Conservation (phyloP, 2,329 filamentous ascomycete species). For the Albifimbria verrucaria region DNA sequence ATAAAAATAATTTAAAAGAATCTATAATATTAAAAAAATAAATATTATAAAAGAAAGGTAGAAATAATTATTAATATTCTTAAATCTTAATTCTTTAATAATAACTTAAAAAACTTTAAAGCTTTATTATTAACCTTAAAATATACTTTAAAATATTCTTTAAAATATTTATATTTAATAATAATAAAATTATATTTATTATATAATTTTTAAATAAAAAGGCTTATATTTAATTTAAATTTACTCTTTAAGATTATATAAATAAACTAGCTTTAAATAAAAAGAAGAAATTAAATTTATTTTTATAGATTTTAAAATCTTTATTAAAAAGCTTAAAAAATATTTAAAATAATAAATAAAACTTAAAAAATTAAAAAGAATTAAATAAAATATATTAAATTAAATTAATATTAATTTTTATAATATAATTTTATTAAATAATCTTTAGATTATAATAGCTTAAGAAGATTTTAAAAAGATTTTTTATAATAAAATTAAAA, state of each 20-base stretch:
- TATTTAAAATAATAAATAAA: background rate
- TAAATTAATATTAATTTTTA: background rate
- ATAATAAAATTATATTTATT: background rate
- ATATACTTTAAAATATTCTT: background rate
- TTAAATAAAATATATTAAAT: background rate
- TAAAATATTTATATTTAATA: background rate
- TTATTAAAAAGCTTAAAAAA: too few relatives aligned
- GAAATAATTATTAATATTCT: too few relatives aligned
- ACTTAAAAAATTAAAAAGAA: background rate
- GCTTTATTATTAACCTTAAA: background rate
- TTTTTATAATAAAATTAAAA: too few relatives aligned
- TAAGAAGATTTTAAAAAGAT: too few relatives aligned
- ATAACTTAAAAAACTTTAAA: too few relatives aligned
- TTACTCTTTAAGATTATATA: background rate
- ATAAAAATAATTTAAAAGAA: too few relatives aligned
- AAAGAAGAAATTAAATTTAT: background rate
- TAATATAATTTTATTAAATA: too few relatives aligned
- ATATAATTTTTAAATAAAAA: background rate
- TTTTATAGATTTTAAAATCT: background rate
- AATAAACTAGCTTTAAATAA: background rate
- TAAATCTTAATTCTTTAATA: too few relatives aligned
- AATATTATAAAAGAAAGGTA: too few relatives aligned
- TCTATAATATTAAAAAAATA: too few relatives aligned
- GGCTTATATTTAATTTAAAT: background rate
- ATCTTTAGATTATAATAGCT: too few relatives aligned